Base-by-base conservation (phyloP, 1,284 basidiomycete genomes). In the Fistulinella staudtii region DNA sequence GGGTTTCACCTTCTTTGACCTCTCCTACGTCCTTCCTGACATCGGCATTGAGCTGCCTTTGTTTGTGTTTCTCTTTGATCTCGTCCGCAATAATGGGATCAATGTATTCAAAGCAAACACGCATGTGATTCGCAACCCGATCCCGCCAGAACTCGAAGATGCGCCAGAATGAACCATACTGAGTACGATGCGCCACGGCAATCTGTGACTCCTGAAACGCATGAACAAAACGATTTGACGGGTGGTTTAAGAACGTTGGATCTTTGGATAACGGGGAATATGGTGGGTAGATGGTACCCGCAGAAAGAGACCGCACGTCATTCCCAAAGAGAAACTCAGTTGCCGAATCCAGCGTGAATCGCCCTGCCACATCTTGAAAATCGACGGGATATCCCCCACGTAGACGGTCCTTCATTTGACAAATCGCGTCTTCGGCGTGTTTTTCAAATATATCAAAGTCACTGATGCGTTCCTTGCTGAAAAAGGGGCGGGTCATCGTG, bases 401-500 rank as follows among this genome's bases (percentile, higher is more conserved):
- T 38, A 74, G 54, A 15, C 75, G 67, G 18, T 58, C 51, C 43
- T 69, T 71, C 33, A 77, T 60, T 25, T 70, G 67, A 0, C 43
- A 27, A 17, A 79, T 66, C 0, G 65, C 68, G n/a, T 60, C 62
- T 10, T 72, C 65, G 8, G 72, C 60, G 45, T 76, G 72, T 17
- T 64, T 66, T 45, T 77, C 72, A 50, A 79, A 79, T 8, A 75
- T 65, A 8, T 79, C 73, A 47, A 79, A 79, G 54, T 81, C 69
- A 39, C 64, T 72, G 49, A 80, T 70, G 24, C 73, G 64, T 41
- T 80, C 75, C n/a, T 68, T 69, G 13, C 61, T 69, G 58, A 81
- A 80, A 63, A 78, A 75, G 1, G 79, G 78, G 3, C 79, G 69
- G 0, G 77, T 77, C 57, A 81, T 78, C 5, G 71, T 66, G 8